Conservation (phyloP, 73 alveolate genomes). For the Paramecium sonneborni region DNA sequence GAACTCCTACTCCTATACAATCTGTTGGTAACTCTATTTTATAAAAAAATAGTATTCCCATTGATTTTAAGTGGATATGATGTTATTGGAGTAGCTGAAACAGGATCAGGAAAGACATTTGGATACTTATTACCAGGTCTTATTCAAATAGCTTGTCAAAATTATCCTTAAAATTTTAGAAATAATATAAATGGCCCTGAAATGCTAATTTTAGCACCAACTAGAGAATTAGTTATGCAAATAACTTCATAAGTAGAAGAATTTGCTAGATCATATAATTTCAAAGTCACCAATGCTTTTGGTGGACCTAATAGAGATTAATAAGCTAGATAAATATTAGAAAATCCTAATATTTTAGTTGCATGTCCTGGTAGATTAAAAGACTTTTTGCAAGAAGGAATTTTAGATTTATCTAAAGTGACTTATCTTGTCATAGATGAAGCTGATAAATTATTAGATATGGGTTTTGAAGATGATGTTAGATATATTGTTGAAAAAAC, state of each 20-base stretch:
- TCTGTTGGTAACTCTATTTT: slow-evolving; percentile 61
- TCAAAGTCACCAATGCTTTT: slow-evolving; percentile 72
- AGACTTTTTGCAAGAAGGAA: slow-evolving; percentile 73
- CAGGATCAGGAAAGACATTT: slow-evolving; percentile 84
- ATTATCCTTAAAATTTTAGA: neutral
- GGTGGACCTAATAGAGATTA: slow-evolving; percentile 78
- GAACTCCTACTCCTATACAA: slow-evolving; percentile 79
- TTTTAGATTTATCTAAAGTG: slow-evolving; percentile 65
- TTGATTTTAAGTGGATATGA: slow-evolving; percentile 77
- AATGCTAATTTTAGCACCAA: slow-evolving; percentile 79
- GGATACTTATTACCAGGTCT: slow-evolving; percentile 80
- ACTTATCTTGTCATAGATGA: slow-evolving; percentile 82
- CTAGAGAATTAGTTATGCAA: slow-evolving; percentile 79
- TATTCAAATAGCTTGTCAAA: slow-evolving; percentile 67
- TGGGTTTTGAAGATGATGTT: slow-evolving; percentile 83
- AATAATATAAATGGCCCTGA: slow-evolving; percentile 71
- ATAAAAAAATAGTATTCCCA: slow-evolving; percentile 71
- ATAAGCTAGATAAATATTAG: slow-evolving; percentile 68
- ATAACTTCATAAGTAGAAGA: slow-evolving; percentile 70
- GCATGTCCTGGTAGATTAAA: slow-evolving; percentile 86
- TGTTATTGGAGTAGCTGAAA: slow-evolving; percentile 75
- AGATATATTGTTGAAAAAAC: slow-evolving; percentile 69
- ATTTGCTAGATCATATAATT: slow-evolving; percentile 67
- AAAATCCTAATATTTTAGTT: slow-evolving; percentile 75
- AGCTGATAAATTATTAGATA: slow-evolving; percentile 86